These are phyloP conservation scores for Serendipita sp. DNA, from an alignment of 768 basidiomycete species.

Conservation along the genomic window DNA sequence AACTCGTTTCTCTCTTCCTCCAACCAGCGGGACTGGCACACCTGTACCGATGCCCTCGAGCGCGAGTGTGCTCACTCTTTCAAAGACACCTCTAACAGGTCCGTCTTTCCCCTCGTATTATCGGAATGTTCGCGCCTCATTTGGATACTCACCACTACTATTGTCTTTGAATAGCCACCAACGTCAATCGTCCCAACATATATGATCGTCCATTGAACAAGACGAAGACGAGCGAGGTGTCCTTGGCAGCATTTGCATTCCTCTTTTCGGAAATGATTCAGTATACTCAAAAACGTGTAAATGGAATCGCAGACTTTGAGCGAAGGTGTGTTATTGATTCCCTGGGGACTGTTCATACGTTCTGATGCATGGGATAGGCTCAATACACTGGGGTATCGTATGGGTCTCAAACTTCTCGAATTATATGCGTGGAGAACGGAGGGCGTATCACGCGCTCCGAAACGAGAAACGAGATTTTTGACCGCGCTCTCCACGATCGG, in stretches of 20 bases:
- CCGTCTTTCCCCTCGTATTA: neutral
- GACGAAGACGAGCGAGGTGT: slow-evolving; percentile 69
- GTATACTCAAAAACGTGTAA: slow-evolving; percentile 90
- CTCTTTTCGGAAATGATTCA: slow-evolving; percentile 87
- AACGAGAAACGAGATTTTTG: slow-evolving; percentile 78
- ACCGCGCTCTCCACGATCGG: slow-evolving; percentile 88
- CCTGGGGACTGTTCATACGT: neutral
- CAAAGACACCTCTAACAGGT: neutral
- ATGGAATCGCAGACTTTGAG: slow-evolving; percentile 90
- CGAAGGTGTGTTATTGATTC: slow-evolving; percentile 42
- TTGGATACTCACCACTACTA: too few species aligned
- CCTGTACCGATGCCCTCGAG: slow-evolving; percentile 3
- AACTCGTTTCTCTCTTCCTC: slow-evolving; percentile 52
- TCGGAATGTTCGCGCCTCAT: too few species aligned
- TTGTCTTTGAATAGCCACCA: neutral
- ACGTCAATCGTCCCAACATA: slow-evolving; percentile 52
- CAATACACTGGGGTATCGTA: slow-evolving; percentile 83
- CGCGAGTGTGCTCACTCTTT: neutral
- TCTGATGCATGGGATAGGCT: slow-evolving; percentile 33
- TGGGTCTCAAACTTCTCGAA: slow-evolving; percentile 75
- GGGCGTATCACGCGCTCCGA: slow-evolving; percentile 69
- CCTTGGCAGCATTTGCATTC: slow-evolving; percentile 69
- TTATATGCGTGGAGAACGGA: slow-evolving; percentile 69
- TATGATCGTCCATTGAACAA: slow-evolving; percentile 85
- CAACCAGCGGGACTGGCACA: slow-evolving; percentile 30